Evolutionary conservation across 139 green algal genomes (phyloP).

Genomic region (Yamagishiella unicocca): DNA sequence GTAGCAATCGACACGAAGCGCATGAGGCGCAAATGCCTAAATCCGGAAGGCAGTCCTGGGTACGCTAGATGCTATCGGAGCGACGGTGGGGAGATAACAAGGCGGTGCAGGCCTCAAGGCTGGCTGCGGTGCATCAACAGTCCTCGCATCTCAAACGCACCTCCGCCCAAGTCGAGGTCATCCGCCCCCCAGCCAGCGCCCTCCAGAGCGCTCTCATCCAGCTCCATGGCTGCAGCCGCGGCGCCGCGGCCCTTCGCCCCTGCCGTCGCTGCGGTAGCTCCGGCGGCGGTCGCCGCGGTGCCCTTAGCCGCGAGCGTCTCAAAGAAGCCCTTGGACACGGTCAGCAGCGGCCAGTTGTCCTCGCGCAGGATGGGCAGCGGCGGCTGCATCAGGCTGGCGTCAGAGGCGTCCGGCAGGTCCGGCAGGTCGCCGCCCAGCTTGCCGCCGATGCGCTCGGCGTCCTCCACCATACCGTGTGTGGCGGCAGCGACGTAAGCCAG

Average conservation of each 20-base stretch:
- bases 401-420: constrained; percentile 16
- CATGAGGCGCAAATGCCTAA: too few relatives aligned
- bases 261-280: not conserved
- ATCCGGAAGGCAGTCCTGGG: too few relatives aligned
- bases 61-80: too few relatives aligned
- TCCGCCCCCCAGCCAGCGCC: constrained; percentile 89
- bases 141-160: too few relatives aligned
- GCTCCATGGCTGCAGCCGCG: constrained; percentile 60
- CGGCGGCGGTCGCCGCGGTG: constrained; percentile 22
- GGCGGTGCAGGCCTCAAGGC: too few relatives aligned
- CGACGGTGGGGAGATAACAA: too few relatives aligned
- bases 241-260: constrained; percentile 33
- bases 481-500: constrained; percentile 95
- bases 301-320: constrained; percentile 88
- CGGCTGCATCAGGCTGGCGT: constrained; percentile 57
- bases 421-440: constrained; percentile 53
- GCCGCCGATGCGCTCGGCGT: constrained; percentile 64
- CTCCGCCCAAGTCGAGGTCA: constrained; percentile 76
- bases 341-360: constrained; percentile 99
- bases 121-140: too few relatives aligned
- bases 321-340: constrained; percentile 97
- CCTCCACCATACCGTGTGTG: constrained; percentile 84
- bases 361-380: constrained; percentile 72
- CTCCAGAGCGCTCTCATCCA: constrained; percentile 77
- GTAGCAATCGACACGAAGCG: too few relatives aligned